Evolutionary conservation across 2,329 filamentous ascomycete species (phyloP).

Genomic region (Sarocladiaceae sp.): DNA sequence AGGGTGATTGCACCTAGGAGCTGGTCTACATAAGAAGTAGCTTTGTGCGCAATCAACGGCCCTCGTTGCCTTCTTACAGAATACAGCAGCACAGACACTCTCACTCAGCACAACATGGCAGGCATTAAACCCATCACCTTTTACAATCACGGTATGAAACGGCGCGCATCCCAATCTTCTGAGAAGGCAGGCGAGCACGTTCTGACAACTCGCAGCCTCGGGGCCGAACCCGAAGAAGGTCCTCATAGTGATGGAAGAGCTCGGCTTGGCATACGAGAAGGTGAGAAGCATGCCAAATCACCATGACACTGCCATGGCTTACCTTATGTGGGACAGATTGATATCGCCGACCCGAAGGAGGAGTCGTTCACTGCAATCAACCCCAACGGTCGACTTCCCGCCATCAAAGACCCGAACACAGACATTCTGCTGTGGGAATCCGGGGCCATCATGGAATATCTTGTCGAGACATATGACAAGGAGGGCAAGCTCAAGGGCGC

Average conservation of each 20-base stretch:
- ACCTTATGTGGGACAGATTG: constrained; percentile 13
- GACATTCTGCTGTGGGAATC: constrained; percentile 20
- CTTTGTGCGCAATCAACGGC: no score
- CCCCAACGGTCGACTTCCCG: constrained; percentile 30
- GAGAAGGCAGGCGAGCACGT: background rate
- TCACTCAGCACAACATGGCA: constrained; percentile 8
- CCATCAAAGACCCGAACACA: constrained; percentile 30
- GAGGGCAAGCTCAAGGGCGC: constrained; percentile 21
- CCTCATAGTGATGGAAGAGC: constrained; percentile 30
- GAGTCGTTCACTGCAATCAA: constrained; percentile 23
- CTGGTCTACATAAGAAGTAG: no score
- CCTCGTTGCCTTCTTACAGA: no score
- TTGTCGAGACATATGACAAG: constrained; percentile 25
- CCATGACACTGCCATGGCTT: background rate
- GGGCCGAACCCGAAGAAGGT: constrained; percentile 29
- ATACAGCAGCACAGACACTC: no score
- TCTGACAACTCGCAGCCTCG: constrained; percentile 12
- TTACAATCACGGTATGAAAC: constrained; percentile 15
- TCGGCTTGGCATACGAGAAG: constrained; percentile 28
- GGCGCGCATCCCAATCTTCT: no score
- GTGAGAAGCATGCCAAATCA: constrained; percentile 11
- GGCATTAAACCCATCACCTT: constrained; percentile 17
- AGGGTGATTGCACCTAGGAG: no score
- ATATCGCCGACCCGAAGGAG: constrained; percentile 20
- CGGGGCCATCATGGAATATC: constrained; percentile 26